Conservation (phyloP, 1,139 yeast species). For the Nematodospora anomalae region DNA sequence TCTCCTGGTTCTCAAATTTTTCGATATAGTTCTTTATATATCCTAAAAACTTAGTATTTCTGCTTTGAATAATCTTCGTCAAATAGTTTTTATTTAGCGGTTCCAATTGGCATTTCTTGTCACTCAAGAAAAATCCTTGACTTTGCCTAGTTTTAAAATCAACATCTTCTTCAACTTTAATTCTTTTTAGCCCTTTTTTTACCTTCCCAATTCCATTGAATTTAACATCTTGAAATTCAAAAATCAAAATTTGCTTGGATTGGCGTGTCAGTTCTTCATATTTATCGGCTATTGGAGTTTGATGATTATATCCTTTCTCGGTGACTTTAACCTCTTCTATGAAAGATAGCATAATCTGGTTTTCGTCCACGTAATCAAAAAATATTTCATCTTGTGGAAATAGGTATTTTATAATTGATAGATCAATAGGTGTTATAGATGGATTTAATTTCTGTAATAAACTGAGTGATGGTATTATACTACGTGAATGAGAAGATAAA, state of each 20-base stretch:
- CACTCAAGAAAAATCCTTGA: constrained; percentile 29
- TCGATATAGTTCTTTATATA: constrained; percentile 15
- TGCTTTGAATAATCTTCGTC: constrained; percentile 56
- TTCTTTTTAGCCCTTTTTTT: constrained; percentile 21
- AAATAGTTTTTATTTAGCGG: constrained; percentile 38
- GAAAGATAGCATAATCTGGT: constrained; percentile 48
- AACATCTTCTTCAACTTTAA: constrained; percentile 3
- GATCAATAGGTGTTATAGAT: constrained; percentile 44
- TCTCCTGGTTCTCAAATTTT: constrained; percentile 15
- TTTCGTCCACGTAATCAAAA: constrained; percentile 70
- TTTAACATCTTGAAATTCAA: constrained; percentile 76
- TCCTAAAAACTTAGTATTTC: constrained; percentile 53
- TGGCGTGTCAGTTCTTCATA: constrained; percentile 30
- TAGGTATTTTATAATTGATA: constrained; percentile 62
- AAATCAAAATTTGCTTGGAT: constrained; percentile 55
- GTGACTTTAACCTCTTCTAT: constrained; percentile 33
- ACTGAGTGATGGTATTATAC: constrained; percentile 41
- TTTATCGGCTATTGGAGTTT: constrained; percentile 32
- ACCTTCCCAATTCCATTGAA: constrained; percentile 40
- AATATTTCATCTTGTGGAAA: constrained; percentile 69
- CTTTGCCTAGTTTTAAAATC: constrained; percentile 12
- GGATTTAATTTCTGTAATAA: constrained; percentile 33
- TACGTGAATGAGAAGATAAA: constrained; percentile 41
- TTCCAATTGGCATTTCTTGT: constrained; percentile 22
- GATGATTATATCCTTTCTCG: constrained; percentile 44